phyloP scores from a whole-genome alignment of 176 grass and related monocot species.

The Calamus simplicifolius region DNA sequence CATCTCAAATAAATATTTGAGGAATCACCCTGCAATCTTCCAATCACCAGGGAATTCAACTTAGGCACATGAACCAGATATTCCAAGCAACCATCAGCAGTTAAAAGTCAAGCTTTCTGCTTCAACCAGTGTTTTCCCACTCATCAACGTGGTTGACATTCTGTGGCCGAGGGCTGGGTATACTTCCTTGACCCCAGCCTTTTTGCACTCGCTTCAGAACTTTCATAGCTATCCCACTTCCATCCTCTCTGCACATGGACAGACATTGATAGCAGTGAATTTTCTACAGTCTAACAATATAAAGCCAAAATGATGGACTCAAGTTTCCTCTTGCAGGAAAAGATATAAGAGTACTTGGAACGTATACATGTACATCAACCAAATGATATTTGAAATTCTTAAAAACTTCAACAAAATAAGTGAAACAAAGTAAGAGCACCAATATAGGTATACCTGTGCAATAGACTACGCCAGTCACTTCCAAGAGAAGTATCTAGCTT shows the following conservation, averaged over 20 bases:
- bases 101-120: too few relatives aligned
- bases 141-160: slow-evolving; percentile 11
- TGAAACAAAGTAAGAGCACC: background rate
- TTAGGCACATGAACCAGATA: too few relatives aligned
- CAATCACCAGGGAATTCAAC: too few relatives aligned
- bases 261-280: slow-evolving; percentile 21
- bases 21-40: too few relatives aligned
- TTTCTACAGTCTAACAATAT: too few relatives aligned
- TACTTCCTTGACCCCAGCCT: slow-evolving; percentile 86
- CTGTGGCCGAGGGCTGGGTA: slow-evolving; percentile 19
- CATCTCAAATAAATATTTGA: too few relatives aligned
- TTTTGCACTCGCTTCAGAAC: slow-evolving; percentile 78
- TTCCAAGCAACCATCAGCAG: too few relatives aligned
- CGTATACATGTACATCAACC: background rate
- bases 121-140: slow-evolving; percentile 15
- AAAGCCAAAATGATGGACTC: too few relatives aligned
- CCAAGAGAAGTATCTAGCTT: slow-evolving; percentile 25
- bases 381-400: background rate
- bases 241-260: slow-evolving; percentile 68
- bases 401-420: background rate
- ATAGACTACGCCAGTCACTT: slow-evolving; percentile 61
- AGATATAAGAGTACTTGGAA: slow-evolving; percentile 1
- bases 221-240: slow-evolving; percentile 58
- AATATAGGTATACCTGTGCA: slow-evolving; percentile 57
- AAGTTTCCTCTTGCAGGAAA: background rate